Evolutionary conservation across 169 alveolate genomes (phyloP).

Genomic region (Babesia ovis): DNA sequence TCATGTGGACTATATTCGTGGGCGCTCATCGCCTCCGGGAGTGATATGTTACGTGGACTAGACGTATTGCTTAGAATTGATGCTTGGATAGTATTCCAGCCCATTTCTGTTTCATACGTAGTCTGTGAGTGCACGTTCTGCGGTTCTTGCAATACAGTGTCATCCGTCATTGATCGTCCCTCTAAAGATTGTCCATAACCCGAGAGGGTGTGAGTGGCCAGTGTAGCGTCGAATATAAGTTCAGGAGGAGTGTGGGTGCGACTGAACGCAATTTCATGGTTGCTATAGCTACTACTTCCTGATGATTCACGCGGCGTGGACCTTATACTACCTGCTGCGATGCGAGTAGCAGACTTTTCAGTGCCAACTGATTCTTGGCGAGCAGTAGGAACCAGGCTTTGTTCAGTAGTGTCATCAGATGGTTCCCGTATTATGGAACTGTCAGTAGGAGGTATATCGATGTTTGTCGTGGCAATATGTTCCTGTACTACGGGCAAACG

Average conservation of each 20-base stretch:
- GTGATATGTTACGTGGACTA: no score
- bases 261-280: not conserved
- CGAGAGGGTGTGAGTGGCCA: not conserved
- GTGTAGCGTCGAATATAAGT: not conserved
- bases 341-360: not conserved
- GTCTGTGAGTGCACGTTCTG: no score
- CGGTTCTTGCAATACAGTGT: not conserved
- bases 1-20: no score
- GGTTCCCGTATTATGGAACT: no score
- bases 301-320: not conserved
- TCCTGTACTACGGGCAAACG: not conserved
- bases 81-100: no score
- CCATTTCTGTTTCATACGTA: no score
- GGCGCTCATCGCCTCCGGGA: no score
- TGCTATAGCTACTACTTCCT: not conserved
- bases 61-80: no score
- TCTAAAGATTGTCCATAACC: not conserved
- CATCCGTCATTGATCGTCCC: not conserved
- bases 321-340: not conserved
- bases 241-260: not conserved
- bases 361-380: not conserved
- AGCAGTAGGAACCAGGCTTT: not conserved
- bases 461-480: not conserved
- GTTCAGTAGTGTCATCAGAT: no score
- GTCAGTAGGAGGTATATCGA: no score